phyloP scores from a whole-genome alignment of 108 stramenopile species.

The Cyclotella cryptica region DNA sequence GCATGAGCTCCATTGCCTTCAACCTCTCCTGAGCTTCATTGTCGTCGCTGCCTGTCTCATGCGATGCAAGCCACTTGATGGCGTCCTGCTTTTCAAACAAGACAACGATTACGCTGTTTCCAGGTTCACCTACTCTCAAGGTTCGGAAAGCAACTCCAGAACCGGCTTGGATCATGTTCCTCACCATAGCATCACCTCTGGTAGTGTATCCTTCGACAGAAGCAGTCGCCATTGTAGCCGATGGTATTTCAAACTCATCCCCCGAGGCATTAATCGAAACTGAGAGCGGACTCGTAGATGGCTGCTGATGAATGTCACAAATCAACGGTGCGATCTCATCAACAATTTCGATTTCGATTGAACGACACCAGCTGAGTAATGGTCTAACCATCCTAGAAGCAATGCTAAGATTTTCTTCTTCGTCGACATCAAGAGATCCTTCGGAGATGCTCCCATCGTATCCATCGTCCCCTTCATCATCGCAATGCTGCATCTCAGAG shows the following conservation, averaged over 20 bases:
- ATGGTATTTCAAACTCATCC: conserved; percentile 56
- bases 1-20: conserved; percentile 65
- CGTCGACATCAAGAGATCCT: conserved; percentile 50
- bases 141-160: conserved; percentile 90
- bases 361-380: conserved; percentile 74
- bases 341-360: conserved; percentile 67
- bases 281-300: conserved; percentile 25
- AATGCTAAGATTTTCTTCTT: conserved; percentile 66
- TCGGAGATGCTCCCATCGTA: conserved; percentile 70
- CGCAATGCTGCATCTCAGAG: conserved; percentile 2
- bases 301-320: conserved; percentile 19
- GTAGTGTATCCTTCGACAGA: conserved; percentile 32
- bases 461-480: conserved; percentile 48
- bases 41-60: conserved; percentile 61
- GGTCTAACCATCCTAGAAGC: conserved; percentile 74
- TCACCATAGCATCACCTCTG: conserved; percentile 73
- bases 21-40: conserved; percentile 66
- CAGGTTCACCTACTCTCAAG: conserved; percentile 79
- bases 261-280: conserved; percentile 50
- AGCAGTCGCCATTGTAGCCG: conserved; percentile 26
- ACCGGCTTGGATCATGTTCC: conserved; percentile 77
- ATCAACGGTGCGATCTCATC: conserved; percentile 62
- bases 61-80: conserved; percentile 69
- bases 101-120: conserved; percentile 85
- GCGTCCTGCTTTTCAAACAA: conserved; percentile 81